phyloP scores from a whole-genome alignment of 768 basidiomycete species.

The Calocybe gangraenosa region DNA sequence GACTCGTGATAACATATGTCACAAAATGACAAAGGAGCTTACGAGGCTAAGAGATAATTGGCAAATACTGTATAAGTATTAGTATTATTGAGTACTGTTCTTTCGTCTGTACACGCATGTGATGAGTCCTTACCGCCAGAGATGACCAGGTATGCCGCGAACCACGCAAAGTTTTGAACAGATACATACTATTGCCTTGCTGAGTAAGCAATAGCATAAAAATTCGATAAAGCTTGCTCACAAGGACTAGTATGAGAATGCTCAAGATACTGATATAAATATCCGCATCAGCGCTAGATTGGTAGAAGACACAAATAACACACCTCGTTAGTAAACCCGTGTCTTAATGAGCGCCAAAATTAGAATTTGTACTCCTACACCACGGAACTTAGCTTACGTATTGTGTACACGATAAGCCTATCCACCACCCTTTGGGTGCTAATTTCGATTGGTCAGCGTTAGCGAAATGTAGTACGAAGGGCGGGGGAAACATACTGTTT shows the following conservation, averaged over 20 bases:
- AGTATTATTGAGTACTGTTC: too few species aligned
- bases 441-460: not conserved
- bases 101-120: not conserved
- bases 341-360: constrained; percentile 1
- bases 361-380: too few species aligned
- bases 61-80: constrained; percentile 6
- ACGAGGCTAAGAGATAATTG: constrained; percentile 11
- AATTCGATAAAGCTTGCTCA: not conserved
- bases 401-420: constrained; percentile 12
- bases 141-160: constrained; percentile 9
- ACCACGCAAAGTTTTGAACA: constrained; percentile 8
- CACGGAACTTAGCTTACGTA: constrained; percentile 5
- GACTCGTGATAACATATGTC: not conserved
- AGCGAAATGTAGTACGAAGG: too few species aligned
- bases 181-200: constrained; percentile 1
- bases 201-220: not conserved
- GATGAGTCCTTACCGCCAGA: constrained; percentile 3
- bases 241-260: constrained; percentile 9
- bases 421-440: constrained; percentile 11
- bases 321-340: constrained; percentile 15
- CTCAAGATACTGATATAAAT: not conserved
- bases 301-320: not conserved
- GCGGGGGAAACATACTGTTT: constrained; percentile 3
- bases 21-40: not conserved
- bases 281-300: not conserved